Base-by-base conservation (phyloP, 768 basidiomycete species). In the Collybiopsis luxurians region DNA sequence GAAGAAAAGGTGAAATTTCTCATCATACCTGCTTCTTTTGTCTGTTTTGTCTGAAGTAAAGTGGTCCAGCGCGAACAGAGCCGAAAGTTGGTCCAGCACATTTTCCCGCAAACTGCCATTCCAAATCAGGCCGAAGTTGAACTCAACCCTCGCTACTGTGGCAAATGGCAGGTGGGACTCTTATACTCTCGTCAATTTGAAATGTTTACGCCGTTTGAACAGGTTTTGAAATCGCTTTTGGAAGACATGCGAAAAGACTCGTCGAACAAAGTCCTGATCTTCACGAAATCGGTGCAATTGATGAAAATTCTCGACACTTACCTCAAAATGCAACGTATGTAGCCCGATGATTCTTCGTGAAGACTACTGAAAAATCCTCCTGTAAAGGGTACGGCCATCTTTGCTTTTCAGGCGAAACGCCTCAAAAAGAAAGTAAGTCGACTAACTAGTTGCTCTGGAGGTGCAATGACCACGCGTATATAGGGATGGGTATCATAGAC, bases 201-300 rank as follows among this genome's bases (percentile, higher is more conserved):
- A n/a, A n/a, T 21, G 17, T n/a, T 26, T n/a, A 24, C 11, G 21
- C 26, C 11, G 9, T 42, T 23, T 34, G 27, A 39, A 31, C n/a
- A 94, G 90, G 82, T 91, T 0, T 74, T 95, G 7, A 78, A 86
- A 57, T 73, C 76, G 6, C 73, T 90, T 2, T 73, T 98, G 21
- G 80, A 78, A 46, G 80, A 86, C 44, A 86, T 87, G 82, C 79
- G 81, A 63, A 81, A 81, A 62, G 84, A 86, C 46, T 64, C 63
- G 6, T 76, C 80, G 0, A 95, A 91, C 71, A 98, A 97, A 72
- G 92, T 97, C 39, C 76, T 98, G 42, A 86, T 98, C 57, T 98
- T 98, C 71, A 95, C 94, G 2, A 94, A 94, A 68, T 90, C 92
- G 1, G 91, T 95, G 55, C 93, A 95, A 67, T 73, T 98, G 24